Evolutionary conservation across 1,284 basidiomycete species (phyloP).

Genomic region (Wallemia ichthyophaga): DNA sequence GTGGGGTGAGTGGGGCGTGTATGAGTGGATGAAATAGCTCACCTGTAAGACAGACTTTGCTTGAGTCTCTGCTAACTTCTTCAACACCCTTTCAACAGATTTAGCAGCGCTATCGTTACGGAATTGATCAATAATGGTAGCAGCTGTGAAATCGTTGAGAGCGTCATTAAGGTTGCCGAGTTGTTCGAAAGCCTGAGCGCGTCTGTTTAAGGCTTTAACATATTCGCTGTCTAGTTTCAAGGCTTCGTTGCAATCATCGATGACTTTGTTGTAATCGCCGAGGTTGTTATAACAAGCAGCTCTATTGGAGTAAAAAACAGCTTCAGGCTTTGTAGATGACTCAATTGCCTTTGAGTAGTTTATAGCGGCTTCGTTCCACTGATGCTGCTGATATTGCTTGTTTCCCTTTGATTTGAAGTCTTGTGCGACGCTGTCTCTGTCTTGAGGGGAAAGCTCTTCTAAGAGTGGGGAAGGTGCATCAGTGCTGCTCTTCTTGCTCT

Average conservation of each 20-base stretch:
- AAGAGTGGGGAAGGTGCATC: conserved; percentile 1
- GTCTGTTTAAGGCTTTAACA: conserved; percentile 80
- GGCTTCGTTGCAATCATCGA: conserved; percentile 73
- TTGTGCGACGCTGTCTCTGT: conserved; percentile 42
- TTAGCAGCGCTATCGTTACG: conserved; percentile 46
- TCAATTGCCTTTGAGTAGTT: conserved; percentile 79
- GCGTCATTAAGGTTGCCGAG: conserved; percentile 44
- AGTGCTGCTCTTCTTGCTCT: conserved; percentile 26
- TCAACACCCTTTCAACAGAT: conserved; percentile 71
- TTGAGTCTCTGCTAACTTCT: conserved; percentile 43
- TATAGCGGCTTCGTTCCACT: conserved; percentile 44
- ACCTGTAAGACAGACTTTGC: conserved; percentile 38
- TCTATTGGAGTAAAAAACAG: conserved; percentile 89
- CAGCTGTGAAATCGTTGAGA: conserved; percentile 74
- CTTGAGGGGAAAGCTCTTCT: conserved; percentile 21
- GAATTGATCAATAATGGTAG: conserved; percentile 82
- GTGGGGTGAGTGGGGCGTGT: too few species aligned
- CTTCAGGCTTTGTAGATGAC: conserved; percentile 50
- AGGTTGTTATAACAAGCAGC: conserved; percentile 91
- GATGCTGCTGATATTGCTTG: conserved; percentile 47
- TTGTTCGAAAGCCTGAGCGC: conserved; percentile 57
- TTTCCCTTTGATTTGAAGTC: conserved; percentile 72
- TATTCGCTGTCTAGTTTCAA: conserved; percentile 59
- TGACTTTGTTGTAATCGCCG: conserved; percentile 48
- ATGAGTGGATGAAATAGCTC: too few species aligned